Percentiles rank a stretch among this genome's conserved stretches.
These are phyloP conservation scores for Syzygium syzygioides DNA, from an alignment of 441 rosid species.

Conservation along the genomic window DNA sequence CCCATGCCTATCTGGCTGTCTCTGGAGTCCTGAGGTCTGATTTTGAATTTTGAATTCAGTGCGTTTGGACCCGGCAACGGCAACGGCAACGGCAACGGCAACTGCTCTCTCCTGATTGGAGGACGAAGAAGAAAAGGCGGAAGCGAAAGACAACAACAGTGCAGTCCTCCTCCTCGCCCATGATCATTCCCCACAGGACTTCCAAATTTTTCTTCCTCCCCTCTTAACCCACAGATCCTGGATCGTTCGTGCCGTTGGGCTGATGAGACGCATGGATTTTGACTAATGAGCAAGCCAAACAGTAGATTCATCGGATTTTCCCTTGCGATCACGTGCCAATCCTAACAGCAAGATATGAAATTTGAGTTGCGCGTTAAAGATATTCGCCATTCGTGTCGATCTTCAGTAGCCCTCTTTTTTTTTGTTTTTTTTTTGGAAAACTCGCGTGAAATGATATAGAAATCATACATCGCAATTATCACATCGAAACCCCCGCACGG, in stretches of 20 bases:
- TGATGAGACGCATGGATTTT: neutral
- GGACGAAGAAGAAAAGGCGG: neutral
- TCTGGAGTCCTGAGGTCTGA: neutral
- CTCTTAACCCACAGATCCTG: neutral
- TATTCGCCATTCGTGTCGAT: neutral
- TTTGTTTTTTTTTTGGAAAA: neutral
- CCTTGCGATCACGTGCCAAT: neutral
- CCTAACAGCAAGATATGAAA: neutral
- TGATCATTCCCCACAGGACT: neutral
- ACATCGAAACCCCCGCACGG: too few species aligned
- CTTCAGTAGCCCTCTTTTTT: accelerated
- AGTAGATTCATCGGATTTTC: neutral
- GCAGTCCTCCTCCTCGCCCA: neutral
- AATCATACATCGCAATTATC: accelerated
- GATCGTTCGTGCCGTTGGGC: neutral
- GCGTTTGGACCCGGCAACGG: neutral
- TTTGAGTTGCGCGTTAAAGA: neutral
- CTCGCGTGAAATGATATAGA: accelerated
- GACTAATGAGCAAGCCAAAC: neutral
- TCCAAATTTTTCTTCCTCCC: neutral
- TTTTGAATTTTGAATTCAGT: neutral
- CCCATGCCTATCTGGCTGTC: neutral
- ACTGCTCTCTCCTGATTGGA: neutral
- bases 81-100: neutral
- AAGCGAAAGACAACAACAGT: neutral